Evolutionary conservation across 306 rosid species (phyloP).

Genomic region (Begonia peltatifolia): DNA sequence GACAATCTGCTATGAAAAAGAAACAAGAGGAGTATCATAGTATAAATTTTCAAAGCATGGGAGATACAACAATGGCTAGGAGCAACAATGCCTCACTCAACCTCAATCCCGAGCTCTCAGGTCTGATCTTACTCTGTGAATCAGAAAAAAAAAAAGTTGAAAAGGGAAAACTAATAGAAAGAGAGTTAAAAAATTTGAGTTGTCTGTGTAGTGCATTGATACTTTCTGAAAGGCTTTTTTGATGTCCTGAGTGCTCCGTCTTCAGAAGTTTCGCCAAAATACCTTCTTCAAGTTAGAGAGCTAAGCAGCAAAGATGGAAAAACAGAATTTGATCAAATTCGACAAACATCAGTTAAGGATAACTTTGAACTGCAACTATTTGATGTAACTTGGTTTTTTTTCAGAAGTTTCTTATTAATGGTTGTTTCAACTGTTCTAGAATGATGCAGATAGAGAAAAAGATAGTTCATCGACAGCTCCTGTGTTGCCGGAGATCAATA

Average conservation of each 20-base stretch:
- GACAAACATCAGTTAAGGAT: conserved; percentile 28
- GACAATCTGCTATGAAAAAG: conserved; percentile 47
- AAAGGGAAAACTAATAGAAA: not conserved
- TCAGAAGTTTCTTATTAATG: conserved; percentile 31
- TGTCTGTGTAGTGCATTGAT: conserved; percentile 20
- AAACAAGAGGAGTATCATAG: conserved; percentile 46
- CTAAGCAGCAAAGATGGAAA: conserved; percentile 10
- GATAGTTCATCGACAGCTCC: conserved; percentile 25
- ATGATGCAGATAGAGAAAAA: conserved; percentile 41
- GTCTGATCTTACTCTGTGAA: conserved; percentile 44
- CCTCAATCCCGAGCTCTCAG: conserved; percentile 47
- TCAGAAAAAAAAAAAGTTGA: conserved; percentile 10
- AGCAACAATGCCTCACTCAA: conserved; percentile 19
- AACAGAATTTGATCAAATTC: conserved; percentile 15
- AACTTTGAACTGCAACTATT: conserved; percentile 7
- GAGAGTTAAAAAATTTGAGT: conserved; percentile 5
- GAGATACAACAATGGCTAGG: conserved; percentile 10
- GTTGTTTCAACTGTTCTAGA: conserved; percentile 52
- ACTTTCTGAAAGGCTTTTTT: conserved; percentile 25
- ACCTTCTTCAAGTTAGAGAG: conserved; percentile 27
- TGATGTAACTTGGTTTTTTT: not conserved
- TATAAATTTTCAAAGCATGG: conserved; percentile 13
- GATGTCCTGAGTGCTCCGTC: conserved; percentile 53
- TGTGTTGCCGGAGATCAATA: conserved; percentile 13
- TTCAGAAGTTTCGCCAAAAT: conserved; percentile 41